These are phyloP conservation scores for Tylopilus subfusipes DNA, from an alignment of 768 basidiomycete genomes.

Conservation along the genomic window DNA sequence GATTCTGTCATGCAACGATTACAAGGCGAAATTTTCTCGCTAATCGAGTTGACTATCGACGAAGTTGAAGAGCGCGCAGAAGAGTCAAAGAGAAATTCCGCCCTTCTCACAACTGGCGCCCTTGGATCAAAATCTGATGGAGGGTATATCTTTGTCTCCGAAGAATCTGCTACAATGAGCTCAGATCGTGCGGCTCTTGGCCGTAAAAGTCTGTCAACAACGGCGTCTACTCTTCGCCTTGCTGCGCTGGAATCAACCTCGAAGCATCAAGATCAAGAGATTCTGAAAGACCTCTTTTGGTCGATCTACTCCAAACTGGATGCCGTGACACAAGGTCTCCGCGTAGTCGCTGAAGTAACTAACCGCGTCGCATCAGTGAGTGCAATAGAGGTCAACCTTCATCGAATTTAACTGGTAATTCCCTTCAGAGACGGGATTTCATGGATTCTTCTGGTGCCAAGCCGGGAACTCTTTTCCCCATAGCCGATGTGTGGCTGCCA, in stretches of 20 bases:
- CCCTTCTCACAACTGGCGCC: slow-evolving; percentile 33
- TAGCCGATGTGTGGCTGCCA: slow-evolving; percentile 84
- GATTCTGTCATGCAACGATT: slow-evolving; percentile 83
- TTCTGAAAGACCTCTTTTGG: slow-evolving; percentile 92
- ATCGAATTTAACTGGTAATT: not conserved
- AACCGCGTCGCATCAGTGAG: slow-evolving; percentile 88
- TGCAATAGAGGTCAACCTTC: slow-evolving; percentile 11
- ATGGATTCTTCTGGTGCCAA: slow-evolving; percentile 81
- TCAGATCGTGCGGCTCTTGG: slow-evolving; percentile 27
- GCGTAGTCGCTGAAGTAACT: slow-evolving; percentile 87
- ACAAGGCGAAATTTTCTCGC: slow-evolving; percentile 73
- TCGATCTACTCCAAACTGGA: slow-evolving; percentile 93
- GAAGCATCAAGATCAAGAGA: slow-evolving; percentile 77
- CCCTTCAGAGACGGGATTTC: slow-evolving; percentile 77
- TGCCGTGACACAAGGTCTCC: slow-evolving; percentile 87
- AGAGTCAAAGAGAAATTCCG: slow-evolving; percentile 56
- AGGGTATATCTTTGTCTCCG: slow-evolving; percentile 47
- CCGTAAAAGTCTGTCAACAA: slow-evolving; percentile 29
- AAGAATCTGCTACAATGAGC: slow-evolving; percentile 14
- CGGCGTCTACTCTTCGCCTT: slow-evolving; percentile 58
- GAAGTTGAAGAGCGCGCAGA: slow-evolving; percentile 92
- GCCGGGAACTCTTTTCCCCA: slow-evolving; percentile 71
- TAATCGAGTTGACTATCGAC: slow-evolving; percentile 84
- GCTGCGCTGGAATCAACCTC: slow-evolving; percentile 70
- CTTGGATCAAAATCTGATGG: slow-evolving; percentile 46